Evolutionary conservation across 2,329 filamentous ascomycete species (phyloP), one percentile per base, ranked within the genome.

Genomic region (Ophiostoma pallidulum): DNA sequence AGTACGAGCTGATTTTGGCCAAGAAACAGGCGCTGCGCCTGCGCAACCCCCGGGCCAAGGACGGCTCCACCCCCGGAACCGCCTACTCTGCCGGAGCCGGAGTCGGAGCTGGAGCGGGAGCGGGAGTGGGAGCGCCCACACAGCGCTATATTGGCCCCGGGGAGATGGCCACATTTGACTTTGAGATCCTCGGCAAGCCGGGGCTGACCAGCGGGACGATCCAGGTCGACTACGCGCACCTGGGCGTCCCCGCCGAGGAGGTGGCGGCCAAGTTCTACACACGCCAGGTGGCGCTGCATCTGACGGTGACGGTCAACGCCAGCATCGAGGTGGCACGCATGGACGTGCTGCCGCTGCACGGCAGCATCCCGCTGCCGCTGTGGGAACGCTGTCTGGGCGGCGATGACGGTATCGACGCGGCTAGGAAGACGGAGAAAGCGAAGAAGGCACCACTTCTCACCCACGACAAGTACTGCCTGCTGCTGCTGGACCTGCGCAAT

Each of bases 281-380:
- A 0, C 77, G 90, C 33, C 86, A 92, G 60, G 74, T 94, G 14
- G 82, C 82, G 16, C 71, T 94, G 24, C 85, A 88, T 13, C 69
- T 97, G 49, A 86, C 84, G 0, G 78, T 96, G 14, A 96, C 91
- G 5, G 91, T 97, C 41, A 96, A 96, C 60, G 86, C 89, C 4
- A 92, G 88, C 58, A 74, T 96, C 22, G 88, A 96, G 59, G 71
- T 96, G 9, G 75, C 82, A 29, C 77, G 87, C 32, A 80, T 90
- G 54, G 90, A 96, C 58, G 73, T 94, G 16, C 64, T 92, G 29
- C 82, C 88, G 1, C 74, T 94, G 10, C 78, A 79, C 41, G 76
- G 78, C 10, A 71, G 77, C 41, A 78, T 92, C 45, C 82, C 84
- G 1, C 63, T 62, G 26, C 67, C 73, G 4, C 60, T 82, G 1